These are phyloP conservation scores for Paramecium sonneborni DNA, from an alignment of 73 alveolate genomes.

Conservation along the genomic window DNA sequence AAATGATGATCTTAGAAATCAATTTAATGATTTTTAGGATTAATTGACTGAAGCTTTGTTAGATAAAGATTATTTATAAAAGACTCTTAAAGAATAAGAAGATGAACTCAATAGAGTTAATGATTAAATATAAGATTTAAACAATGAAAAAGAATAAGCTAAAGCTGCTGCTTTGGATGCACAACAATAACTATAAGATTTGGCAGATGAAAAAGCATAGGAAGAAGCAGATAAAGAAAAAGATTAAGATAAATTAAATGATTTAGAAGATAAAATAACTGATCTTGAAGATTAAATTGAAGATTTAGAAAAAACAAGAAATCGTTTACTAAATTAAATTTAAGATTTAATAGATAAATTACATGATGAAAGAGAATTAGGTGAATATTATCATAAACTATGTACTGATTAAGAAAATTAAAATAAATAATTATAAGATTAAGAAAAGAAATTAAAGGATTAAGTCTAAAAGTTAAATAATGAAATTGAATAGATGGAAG, in stretches of 20 bases:
- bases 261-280: not conserved
- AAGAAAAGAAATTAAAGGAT: not conserved
- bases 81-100: not conserved
- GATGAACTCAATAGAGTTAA: constrained; percentile 14
- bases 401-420: not conserved
- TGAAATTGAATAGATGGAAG: constrained; percentile 23
- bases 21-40: not conserved
- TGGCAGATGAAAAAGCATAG: constrained; percentile 1
- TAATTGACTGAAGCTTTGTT: not conserved
- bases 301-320: not conserved
- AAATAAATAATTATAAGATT: not conserved
- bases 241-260: not conserved
- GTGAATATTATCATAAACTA: constrained; percentile 21
- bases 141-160: constrained; percentile 12
- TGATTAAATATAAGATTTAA: not conserved
- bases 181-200: not conserved
- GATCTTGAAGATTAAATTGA: constrained; percentile 2
- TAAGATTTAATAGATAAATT: not conserved
- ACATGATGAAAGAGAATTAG: not conserved
- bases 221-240: not conserved
- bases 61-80: not conserved
- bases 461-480: not conserved
- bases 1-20: constrained; percentile 15
- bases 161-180: constrained; percentile 19
- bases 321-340: not conserved